Evolutionary conservation across 2,329 filamentous ascomycete species (phyloP).

Genomic region (Trichophyton schoenleinii): DNA sequence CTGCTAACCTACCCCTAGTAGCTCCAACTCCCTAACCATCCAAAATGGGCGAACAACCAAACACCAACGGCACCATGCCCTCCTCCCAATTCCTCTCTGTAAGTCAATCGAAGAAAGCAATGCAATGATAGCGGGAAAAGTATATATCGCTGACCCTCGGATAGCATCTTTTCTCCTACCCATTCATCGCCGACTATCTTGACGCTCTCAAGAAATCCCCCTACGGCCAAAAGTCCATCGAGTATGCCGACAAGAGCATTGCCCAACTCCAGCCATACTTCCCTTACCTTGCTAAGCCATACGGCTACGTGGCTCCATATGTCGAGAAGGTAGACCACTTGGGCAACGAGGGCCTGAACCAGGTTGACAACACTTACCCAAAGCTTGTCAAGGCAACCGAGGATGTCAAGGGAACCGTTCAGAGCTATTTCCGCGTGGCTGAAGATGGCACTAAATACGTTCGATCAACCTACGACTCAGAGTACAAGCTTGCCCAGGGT

Average conservation of each 20-base stretch:
- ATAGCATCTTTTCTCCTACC: constrained; percentile 76
- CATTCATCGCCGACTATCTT: constrained; percentile 67
- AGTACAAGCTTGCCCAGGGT: constrained; percentile 38
- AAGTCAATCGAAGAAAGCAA: constrained; percentile 9
- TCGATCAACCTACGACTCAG: constrained; percentile 31
- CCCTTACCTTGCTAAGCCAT: constrained; percentile 66
- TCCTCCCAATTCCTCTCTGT: constrained; percentile 37
- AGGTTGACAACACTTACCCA: constrained; percentile 59
- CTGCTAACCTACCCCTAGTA: background rate
- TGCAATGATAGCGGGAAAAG: background rate
- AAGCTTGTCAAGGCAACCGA: constrained; percentile 62
- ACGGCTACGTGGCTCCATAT: constrained; percentile 73
- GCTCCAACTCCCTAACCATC: background rate
- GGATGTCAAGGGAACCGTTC: constrained; percentile 54
- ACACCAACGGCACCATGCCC: constrained; percentile 40
- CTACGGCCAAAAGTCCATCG: constrained; percentile 69
- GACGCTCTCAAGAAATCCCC: constrained; percentile 67
- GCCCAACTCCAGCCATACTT: constrained; percentile 63
- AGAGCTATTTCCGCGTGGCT: constrained; percentile 49
- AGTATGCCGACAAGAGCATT: constrained; percentile 63
- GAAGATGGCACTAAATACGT: constrained; percentile 42
- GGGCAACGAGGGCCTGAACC: constrained; percentile 57
- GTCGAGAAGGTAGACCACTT: constrained; percentile 67
- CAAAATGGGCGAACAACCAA: constrained; percentile 32
- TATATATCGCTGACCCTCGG: background rate